Base-by-base conservation (phyloP, 2,329 filamentous ascomycete species). In the Blumeriella jaapii region DNA sequence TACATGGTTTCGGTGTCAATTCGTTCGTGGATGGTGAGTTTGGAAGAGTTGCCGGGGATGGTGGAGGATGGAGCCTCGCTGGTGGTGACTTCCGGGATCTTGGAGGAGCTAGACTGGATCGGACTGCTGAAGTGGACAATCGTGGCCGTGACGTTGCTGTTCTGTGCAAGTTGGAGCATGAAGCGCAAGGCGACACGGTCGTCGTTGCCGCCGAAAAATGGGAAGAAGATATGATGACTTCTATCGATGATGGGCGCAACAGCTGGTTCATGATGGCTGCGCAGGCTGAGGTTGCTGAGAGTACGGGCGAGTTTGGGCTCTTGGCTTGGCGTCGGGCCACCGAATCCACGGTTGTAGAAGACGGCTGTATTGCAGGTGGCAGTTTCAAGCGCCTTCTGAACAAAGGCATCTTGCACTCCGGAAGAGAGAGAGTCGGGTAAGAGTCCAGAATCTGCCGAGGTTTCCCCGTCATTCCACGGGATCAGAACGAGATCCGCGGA, bases 381-480 rank as follows among this genome's bases (percentile, higher is more conserved):
- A 5, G 67, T 69, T 5, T 71, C 62, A 7, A 95, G 64, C 0
- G 81, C 68, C 3, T 68, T 64, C 20, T 70, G 67, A n/a, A 93
- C 74, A 52, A 95, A 94, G 2, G 71, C 63, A 4, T 78, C 70
- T 55, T 94, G 89, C 0, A 69, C 57, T 2, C 68, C 68, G 18
- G 69, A 71, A 3, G 63, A 63, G 40, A 84, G 78, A n/a, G 63
- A 69, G 34, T 77, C 63, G 65, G 63, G 2, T 4, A 61, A 54
- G 50, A 67, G 57, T 53, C 58, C 49, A 25, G 52, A 54, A 42
- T 95, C 86, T 6, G 69, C 71, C 48, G 89, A 69, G 41, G 69
- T 74, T 9, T 84, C 85, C 0, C 77, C 79, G 48, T 93, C 72
- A 49, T 81, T 89, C 89, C 91, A 96, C 0, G 89, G 89, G 5